Evolutionary conservation across 2,329 filamentous ascomycete species (phyloP), one percentile per base, ranked within the genome.

Genomic region (Lecanicillium sp.): DNA sequence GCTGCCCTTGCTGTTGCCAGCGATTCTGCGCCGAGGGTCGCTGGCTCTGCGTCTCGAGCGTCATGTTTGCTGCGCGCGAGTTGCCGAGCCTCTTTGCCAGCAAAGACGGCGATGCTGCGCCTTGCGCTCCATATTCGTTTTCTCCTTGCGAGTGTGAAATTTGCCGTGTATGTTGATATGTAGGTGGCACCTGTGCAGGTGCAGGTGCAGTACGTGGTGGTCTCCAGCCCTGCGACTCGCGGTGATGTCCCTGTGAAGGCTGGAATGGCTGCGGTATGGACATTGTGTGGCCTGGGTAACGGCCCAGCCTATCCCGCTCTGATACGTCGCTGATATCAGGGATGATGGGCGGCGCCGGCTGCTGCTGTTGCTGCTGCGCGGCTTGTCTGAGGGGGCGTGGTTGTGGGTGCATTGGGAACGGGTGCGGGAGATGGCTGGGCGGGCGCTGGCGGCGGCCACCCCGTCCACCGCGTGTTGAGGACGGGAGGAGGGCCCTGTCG

Each of bases 51-150:
- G 57, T 58, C 4, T 62, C 58, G n/a, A 67, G 59, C 36, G 67
- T 57, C 54, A 81, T 68, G 39, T 68, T 64, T 2, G 71, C 71
- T 0, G 75, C 76, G 48, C 69, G 71, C 44, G 74, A 70, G 21
- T 62, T 64, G 6, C 77, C 75, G 17, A 78, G 59, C 4, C 77
- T 68, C 57, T 79, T 79, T 19, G 74, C 70, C 8, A 79, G 68
- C 24, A 79, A 68, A 4, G 72, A 68, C 42, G 68, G 69, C 30
- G 67, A 57, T 14, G 56, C 56, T 15, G 66, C 63, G 42, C 58
- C 55, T 14, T 32, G 35, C 10, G 44, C 44, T 8, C 40, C 44
- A 9, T 40, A 36, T 19, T 36, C 40, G 43, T 24, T 45, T 56
- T 60, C 19, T 58, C 62, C 43, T 17, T 45, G 43, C 33, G 43